These are phyloP conservation scores for Eutrema heterophyllum DNA, from an alignment of 345 rosid genomes.

Conservation along the genomic window DNA sequence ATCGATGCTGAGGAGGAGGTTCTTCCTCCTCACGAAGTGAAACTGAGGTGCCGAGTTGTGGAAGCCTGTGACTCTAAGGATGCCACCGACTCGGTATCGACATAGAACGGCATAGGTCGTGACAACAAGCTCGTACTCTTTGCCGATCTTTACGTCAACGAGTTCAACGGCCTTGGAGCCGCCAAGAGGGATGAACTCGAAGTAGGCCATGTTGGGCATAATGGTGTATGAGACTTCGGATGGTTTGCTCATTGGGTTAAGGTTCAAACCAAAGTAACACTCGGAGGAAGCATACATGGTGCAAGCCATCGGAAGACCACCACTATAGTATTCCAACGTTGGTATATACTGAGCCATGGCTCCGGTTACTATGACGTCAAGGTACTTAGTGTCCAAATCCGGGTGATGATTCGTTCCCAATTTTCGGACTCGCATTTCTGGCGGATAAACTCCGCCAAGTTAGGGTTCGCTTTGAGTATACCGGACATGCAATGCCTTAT, in stretches of 20 bases:
- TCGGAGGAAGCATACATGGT: conserved; percentile 98
- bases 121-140: conserved; percentile 86
- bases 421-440: conserved; percentile 46
- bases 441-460: conserved; percentile 50
- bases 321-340: conserved; percentile 84
- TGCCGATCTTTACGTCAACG: conserved; percentile 70
- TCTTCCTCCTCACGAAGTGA: conserved; percentile 77
- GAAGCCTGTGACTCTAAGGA: conserved; percentile 86
- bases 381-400: conserved; percentile 84
- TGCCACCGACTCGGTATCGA: conserved; percentile 91
- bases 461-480: conserved; percentile 51
- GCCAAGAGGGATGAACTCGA: conserved; percentile 77
- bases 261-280: conserved; percentile 87
- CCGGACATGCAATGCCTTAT: conserved; percentile 39
- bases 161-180: conserved; percentile 45
- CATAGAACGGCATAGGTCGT: conserved; percentile 82
- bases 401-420: conserved; percentile 72
- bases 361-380: conserved; percentile 92
- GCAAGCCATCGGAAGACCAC: conserved; percentile 78
- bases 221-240: conserved; percentile 83
- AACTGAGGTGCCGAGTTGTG: conserved; percentile 92
- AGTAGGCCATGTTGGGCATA: conserved; percentile 97
- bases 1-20: conserved; percentile 84
- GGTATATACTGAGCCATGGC: conserved; percentile 98
- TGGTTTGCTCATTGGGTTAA: conserved; percentile 81